Evolutionary conservation across 352 stramenopile genomes (phyloP).

Genomic region (Phytophthora kernoviae): DNA sequence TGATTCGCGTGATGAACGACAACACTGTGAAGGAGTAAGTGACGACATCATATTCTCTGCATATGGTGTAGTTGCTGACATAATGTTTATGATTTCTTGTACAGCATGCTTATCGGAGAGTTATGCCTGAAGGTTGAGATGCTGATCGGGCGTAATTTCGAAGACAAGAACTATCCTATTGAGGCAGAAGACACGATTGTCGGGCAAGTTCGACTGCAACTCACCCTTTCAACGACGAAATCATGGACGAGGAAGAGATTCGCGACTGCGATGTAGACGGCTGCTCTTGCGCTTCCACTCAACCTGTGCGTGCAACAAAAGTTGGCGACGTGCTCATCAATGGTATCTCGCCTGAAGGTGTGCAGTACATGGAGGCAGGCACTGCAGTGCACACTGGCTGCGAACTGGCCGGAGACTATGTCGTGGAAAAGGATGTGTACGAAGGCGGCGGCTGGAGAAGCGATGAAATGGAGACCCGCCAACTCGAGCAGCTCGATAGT

Average conservation of each 20-base stretch:
- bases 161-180: constrained; percentile 76
- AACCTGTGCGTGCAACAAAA: constrained; percentile 66
- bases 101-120: constrained; percentile 73
- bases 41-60: background rate
- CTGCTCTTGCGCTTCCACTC: constrained; percentile 63
- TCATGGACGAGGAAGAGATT: constrained; percentile 67
- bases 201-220: constrained; percentile 69
- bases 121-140: constrained; percentile 70
- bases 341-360: constrained; percentile 68
- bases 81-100: background rate
- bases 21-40: constrained; percentile 79
- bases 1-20: constrained; percentile 82
- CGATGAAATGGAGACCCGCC: constrained; percentile 26
- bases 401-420: constrained; percentile 71
- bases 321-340: constrained; percentile 77
- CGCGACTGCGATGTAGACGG: constrained; percentile 67
- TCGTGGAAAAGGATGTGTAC: constrained; percentile 75
- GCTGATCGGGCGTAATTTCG: constrained; percentile 65
- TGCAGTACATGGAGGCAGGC: constrained; percentile 75
- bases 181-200: constrained; percentile 81
- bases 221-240: constrained; percentile 84
- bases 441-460: constrained; percentile 34
- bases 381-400: constrained; percentile 67
- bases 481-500: constrained; percentile 29
- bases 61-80: background rate